A percentile compares a stretch with the other conserved stretches of the same genome.
Evolutionary conservation across 2,329 filamentous ascomycete species (phyloP).

Genomic region (Penicillium hordei): DNA sequence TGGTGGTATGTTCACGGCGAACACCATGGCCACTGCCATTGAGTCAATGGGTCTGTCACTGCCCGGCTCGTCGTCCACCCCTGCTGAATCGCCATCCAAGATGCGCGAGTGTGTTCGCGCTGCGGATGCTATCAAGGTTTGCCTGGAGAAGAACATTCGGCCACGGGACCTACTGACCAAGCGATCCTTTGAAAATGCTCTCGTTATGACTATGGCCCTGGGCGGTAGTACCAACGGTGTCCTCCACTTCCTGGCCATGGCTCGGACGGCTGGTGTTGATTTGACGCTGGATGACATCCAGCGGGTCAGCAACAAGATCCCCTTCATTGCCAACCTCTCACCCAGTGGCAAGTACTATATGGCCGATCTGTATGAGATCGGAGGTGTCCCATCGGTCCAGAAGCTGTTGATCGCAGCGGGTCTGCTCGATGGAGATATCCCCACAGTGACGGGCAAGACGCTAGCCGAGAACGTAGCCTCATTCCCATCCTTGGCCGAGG

Average conservation of each 20-base stretch:
- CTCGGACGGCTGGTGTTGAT: constrained; percentile 74
- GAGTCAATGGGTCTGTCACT: constrained; percentile 84
- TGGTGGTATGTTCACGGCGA: constrained; percentile 92
- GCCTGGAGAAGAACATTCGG: constrained; percentile 79
- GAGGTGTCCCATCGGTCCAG: constrained; percentile 80
- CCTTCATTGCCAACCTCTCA: constrained; percentile 81
- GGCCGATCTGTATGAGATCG: constrained; percentile 82
- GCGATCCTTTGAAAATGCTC: constrained; percentile 79
- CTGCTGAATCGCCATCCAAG: constrained; percentile 78
- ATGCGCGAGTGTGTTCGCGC: constrained; percentile 81
- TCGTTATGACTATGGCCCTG: constrained; percentile 88
- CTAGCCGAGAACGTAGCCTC: constrained; percentile 76
- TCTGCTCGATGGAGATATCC: constrained; percentile 73
- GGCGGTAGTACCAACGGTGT: constrained; percentile 88
- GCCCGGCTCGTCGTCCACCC: constrained; percentile 80
- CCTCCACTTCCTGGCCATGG: constrained; percentile 87
- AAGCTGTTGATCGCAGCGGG: constrained; percentile 77
- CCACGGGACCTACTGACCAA: constrained; percentile 79
- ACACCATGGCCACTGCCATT: constrained; percentile 88
- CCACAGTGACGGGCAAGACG: constrained; percentile 81
- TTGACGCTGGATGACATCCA: constrained; percentile 81
- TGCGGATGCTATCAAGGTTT: constrained; percentile 72
- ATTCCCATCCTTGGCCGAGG: constrained; percentile 73
- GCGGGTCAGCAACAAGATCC: constrained; percentile 76
- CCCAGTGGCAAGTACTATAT: constrained; percentile 83